Evolutionary conservation across 768 basidiomycete species (phyloP), one percentile per base, ranked within the genome.

Genomic region (Trametes maxima): DNA sequence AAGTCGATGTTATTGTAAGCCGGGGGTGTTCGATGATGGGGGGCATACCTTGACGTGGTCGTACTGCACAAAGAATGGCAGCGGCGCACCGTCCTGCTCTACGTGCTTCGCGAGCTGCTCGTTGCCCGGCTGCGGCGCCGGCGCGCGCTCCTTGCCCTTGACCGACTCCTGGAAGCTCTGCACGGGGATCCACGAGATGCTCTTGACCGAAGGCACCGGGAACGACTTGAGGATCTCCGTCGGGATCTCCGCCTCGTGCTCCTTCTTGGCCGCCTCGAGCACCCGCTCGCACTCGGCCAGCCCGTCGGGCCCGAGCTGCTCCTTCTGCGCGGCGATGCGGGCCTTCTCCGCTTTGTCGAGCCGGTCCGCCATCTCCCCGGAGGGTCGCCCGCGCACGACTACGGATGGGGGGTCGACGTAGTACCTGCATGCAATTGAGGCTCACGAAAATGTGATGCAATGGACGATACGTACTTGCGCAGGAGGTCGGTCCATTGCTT

Each of bases 1-100:
- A 42, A 7, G 49, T 42, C 14, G 17, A n/a, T 16, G 59, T 42
- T 42, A 55, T 48, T 24, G 40, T 24, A n/a, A n/a, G 28, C 5
- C 21, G 19, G 37, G 21, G 16, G 28, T 21, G 44, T 36, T 12
- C 21, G 25, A 13, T 28, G 25, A 57, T 37, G 21, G 24, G 25
- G 2, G 21, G 75, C 73, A 43, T 50, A 91, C 95, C 79, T 94
- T 84, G 49, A 96, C 94, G 73, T 95, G 92, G 68, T 97, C 91
- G 69, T 93, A 99, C 69, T 97, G 89, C 11, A 96, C 85, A 71
- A 95, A 95, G 77, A 94, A 95, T 6, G 96, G 86, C 36, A 95
- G 71, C 3, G 82, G 71, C 2, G 79, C 70, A 3, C 88, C 89
- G 65, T 97, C 94, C 2, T 76, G 71, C 54, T 84, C 79, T 24